Base-by-base conservation (phyloP, 2,329 filamentous ascomycete species). In the Nothophaeocryptopus gaeumannii region DNA sequence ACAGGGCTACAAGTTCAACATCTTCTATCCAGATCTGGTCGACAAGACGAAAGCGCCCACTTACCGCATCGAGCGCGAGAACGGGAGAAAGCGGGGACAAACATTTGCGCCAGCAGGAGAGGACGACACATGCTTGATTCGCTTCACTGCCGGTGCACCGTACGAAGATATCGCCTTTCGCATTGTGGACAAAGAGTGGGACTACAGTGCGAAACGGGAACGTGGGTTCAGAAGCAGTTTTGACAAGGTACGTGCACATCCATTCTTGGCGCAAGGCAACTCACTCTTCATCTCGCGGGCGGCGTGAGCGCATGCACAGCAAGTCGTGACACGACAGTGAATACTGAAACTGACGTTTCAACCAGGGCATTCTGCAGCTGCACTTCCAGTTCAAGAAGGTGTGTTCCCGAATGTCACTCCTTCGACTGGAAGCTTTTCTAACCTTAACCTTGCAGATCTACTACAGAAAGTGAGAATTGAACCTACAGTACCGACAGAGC, bases 361-460 rank as follows among this genome's bases (percentile, higher is more conserved):
- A 40, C 58, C 66, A 95, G 88, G 92, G 92, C 45, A 96, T 97
- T 62, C 75, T 99, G 50, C 91, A 96, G 73, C 80, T 99, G 51
- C 92, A 97, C 69, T 99, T 99, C 70, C 91, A 96, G 70, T 96
- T 97, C 78, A 99, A 97, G 72, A 95, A 96, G 83, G 90, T 95
- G 71, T 62, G 60, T 39, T 37, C 29, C 26, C 44, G n/a, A 30
- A 16, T 39, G 39, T 33, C 20, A 26, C 20, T 26, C 20, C 20
- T 26, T 3, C 20, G 20, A 26, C 20, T 26, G 15, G 42, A 41
- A 48, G 44, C 56, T 29, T 34, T 8, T 35, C 58, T 59, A 38
- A 58, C 51, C 39, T 53, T 46, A 41, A 52, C 32, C 39, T 54
- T 48, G 30, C 58, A 75, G 72, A 71, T 76, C 48, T 76, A 74